phyloP scores from a whole-genome alignment of 495 filamentous ascomycete species.

The Parachaetomium inaequale region DNA sequence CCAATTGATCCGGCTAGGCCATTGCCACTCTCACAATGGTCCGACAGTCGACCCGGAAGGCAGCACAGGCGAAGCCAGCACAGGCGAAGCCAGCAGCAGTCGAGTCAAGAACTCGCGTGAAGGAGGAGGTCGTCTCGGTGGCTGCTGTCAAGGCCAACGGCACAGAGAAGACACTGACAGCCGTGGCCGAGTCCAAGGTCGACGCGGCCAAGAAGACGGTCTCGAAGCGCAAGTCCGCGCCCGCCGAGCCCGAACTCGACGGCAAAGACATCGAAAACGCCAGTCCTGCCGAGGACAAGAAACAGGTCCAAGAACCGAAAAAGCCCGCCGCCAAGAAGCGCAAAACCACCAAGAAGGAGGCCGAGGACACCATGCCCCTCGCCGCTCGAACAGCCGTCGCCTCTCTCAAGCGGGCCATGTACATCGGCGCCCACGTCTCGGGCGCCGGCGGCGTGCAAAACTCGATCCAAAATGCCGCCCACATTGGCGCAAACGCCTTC shows the following conservation, averaged over 20 bases:
- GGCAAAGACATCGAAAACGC: slow-evolving; percentile 24
- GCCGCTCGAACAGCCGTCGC: slow-evolving; percentile 59
- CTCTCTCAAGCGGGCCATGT: slow-evolving; percentile 63
- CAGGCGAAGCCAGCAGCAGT: slow-evolving; percentile 4
- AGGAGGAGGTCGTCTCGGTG: slow-evolving; percentile 2
- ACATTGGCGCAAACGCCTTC: slow-evolving; percentile 88
- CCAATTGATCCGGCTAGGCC: background rate
- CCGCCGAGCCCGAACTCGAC: slow-evolving; percentile 23
- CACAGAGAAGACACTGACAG: slow-evolving; percentile 11
- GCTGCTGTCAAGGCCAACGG: slow-evolving; percentile 6
- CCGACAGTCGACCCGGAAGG: slow-evolving; percentile 17
- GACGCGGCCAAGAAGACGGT: slow-evolving; percentile 17
- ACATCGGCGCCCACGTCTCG: slow-evolving; percentile 89
- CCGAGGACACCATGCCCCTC: slow-evolving; percentile 58
- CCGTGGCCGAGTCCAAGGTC: slow-evolving; percentile 12
- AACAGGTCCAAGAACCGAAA: slow-evolving; percentile 20
- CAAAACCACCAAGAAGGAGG: slow-evolving; percentile 47
- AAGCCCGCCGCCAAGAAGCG: slow-evolving; percentile 43
- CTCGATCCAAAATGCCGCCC: slow-evolving; percentile 69
- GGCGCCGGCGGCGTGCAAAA: slow-evolving; percentile 90
- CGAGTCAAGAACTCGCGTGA: background rate
- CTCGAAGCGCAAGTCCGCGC: slow-evolving; percentile 38
- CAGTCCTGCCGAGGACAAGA: slow-evolving; percentile 23
- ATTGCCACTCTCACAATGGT: slow-evolving; percentile 1
- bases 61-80: slow-evolving; percentile 10